A percentile compares a stretch with the other conserved stretches of the same genome.
phyloP scores from a whole-genome alignment of 495 filamentous ascomycete genomes.

The Lasiosphaeriaceae sp. region DNA sequence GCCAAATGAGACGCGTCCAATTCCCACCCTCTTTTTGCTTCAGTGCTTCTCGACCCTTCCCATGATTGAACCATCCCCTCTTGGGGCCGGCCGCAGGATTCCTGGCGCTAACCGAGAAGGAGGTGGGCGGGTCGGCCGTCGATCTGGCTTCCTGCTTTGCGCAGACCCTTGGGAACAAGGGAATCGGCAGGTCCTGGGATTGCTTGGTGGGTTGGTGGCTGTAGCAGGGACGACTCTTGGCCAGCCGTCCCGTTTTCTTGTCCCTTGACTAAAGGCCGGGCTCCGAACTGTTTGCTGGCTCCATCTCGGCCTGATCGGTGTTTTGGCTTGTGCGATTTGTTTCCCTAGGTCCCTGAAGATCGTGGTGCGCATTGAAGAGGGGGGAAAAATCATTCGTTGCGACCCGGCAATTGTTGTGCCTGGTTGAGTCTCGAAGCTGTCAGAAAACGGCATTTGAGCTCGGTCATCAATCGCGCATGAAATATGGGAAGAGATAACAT shows the following conservation, averaged over 20 bases:
- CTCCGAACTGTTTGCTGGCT: not conserved
- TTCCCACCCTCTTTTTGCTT: not conserved
- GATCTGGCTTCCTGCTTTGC: not conserved
- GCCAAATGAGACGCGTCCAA: slow-evolving; percentile 5
- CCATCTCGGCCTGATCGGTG: not conserved
- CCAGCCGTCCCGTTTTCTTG: not conserved
- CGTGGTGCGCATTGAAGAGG: not conserved
- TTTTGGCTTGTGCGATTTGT: not conserved
- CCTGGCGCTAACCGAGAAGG: slow-evolving; percentile 15
- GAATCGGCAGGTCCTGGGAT: not conserved
- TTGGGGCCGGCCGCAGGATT: slow-evolving; percentile 2
- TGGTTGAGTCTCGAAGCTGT: not conserved
- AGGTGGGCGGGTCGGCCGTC: slow-evolving; percentile 1
- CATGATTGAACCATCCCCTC: not conserved
- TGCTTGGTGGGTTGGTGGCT: too few relatives aligned
- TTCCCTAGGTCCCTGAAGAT: not conserved
- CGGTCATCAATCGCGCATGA: not conserved
- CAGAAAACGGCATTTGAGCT: not conserved
- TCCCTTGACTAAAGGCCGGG: not conserved
- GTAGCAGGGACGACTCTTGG: too few relatives aligned
- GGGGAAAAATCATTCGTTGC: not conserved
- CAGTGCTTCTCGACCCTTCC: too few relatives aligned
- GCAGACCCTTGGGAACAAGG: not conserved
- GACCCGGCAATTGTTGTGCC: not conserved
- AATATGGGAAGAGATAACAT: not conserved